Base-by-base conservation (phyloP, 306 rosid genomes). In the Trifolium subterraneum region DNA sequence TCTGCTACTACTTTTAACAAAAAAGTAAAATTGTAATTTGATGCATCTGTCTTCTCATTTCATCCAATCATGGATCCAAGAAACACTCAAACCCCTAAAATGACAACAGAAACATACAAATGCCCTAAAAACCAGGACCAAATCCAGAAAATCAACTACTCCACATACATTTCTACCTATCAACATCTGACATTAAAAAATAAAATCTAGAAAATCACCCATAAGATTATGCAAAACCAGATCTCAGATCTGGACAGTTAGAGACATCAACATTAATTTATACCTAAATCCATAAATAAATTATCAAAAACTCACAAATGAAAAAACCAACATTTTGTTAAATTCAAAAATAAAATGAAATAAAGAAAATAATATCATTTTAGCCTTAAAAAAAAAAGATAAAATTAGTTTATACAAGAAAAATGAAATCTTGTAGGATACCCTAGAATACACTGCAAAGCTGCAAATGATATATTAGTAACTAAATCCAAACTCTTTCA, bases 51-150 rank as follows among this genome's bases (percentile, higher is more conserved):
- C 12, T 67, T 51, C 25, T 54, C 18, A n/a, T 10, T n/a, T 75
- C 13, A 18, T 51, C 25, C 58, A 51, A 14, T n/a, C 11, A 29
- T 63, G 25, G 13, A 47, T 62, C 36, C 51, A 15, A 68, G 42
- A 69, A 45, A 75, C 15, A 52, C n/a, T 9, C 29, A 77, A 51
- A 48, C 41, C 25, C 25, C 52, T 48, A 35, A 44, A 61, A 60
- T 23, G 39, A 11, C 12, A 9, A 20, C 33, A 60, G 47, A 36
- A 38, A 27, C 22, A 38, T 45, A 47, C 59, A 27, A 4, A 48
- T 56, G 29, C 64, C 52, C 65, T 79, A 73, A 73, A 73, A 73
- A 15, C 25, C 70, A 72, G 27, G 6, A 67, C 15, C 75, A 31
- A 48, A 78, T 29, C 68, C 51, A 64, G 55, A 72, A 36, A 19